A percentile compares a stretch with the other conserved stretches of the same genome.
Conservation (phyloP, 139 green algal species). For the Chlamydomonas asymmetrica region DNA sequence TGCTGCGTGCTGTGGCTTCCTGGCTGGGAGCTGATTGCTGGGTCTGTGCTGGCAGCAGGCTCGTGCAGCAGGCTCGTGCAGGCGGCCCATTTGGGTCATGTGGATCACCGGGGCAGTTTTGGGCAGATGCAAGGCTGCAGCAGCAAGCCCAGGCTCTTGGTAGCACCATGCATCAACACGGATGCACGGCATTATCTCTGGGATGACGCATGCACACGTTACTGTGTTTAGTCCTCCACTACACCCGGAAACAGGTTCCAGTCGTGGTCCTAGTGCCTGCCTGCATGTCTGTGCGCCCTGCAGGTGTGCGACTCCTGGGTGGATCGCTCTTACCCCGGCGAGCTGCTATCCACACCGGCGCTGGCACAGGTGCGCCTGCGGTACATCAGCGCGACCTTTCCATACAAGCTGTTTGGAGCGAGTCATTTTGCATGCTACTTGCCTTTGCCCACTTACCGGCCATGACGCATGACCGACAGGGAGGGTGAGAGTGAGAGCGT, state of each 20-base stretch:
- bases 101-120: too few relatives aligned
- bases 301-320: constrained; percentile 50
- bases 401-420: constrained; percentile 3
- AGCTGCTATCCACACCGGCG: constrained; percentile 54
- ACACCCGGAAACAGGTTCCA: background rate
- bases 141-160: background rate
- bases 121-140: too few relatives aligned
- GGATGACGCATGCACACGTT: background rate
- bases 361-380: constrained; percentile 60
- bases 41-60: too few relatives aligned
- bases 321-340: constrained; percentile 57
- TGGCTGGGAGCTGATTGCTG: too few relatives aligned
- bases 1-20: background rate
- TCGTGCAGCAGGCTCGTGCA: too few relatives aligned
- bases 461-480: background rate
- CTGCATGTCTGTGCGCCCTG: background rate
- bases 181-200: background rate
- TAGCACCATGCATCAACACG: background rate
- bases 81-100: too few relatives aligned
- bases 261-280: background rate
- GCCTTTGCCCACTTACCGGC: too few relatives aligned
- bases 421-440: background rate
- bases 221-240: background rate
- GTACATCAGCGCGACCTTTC: background rate
- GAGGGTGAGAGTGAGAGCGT: background rate